phyloP scores from a whole-genome alignment of 768 basidiomycete species.

The Hygrophoropsis aurantiaca region DNA sequence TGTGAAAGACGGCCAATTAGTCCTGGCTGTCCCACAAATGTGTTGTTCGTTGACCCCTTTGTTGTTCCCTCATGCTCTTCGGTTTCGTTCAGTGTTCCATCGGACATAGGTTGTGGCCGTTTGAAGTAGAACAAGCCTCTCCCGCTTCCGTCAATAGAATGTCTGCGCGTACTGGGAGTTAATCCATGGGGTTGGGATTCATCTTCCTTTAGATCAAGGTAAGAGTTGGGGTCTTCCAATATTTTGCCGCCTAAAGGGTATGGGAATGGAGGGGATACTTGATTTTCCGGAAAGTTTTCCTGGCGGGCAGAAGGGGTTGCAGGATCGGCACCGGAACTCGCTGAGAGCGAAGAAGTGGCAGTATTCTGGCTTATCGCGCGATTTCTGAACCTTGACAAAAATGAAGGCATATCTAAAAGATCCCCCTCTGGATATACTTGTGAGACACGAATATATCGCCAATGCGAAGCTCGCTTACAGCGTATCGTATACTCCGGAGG shows the following conservation, averaged over 20 bases:
- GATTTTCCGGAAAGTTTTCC: not conserved
- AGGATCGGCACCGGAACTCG: not conserved
- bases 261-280: not conserved
- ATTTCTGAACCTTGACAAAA: constrained; percentile 34
- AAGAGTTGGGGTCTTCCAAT: constrained; percentile 29
- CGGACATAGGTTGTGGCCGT: constrained; percentile 1
- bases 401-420: constrained; percentile 20
- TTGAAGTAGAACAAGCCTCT: constrained; percentile 5
- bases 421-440: too few relatives aligned
- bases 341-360: constrained; percentile 11
- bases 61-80: constrained; percentile 2
- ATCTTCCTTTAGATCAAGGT: constrained; percentile 16
- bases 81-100: not conserved
- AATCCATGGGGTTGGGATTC: constrained; percentile 18
- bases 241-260: constrained; percentile 25
- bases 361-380: constrained; percentile 21
- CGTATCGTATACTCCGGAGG: too few relatives aligned
- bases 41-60: constrained; percentile 10
- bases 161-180: constrained; percentile 27
- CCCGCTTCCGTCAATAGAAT: constrained; percentile 8
- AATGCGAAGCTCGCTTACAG: too few relatives aligned
- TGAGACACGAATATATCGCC: too few relatives aligned
- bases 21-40: constrained; percentile 4
- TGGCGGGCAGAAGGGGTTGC: constrained; percentile 4
- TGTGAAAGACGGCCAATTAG: constrained; percentile 18